Evolutionary conservation across 2,329 filamentous ascomycete species (phyloP), one percentile per base, ranked within the genome.

Genomic region (Cercospora sesami): DNA sequence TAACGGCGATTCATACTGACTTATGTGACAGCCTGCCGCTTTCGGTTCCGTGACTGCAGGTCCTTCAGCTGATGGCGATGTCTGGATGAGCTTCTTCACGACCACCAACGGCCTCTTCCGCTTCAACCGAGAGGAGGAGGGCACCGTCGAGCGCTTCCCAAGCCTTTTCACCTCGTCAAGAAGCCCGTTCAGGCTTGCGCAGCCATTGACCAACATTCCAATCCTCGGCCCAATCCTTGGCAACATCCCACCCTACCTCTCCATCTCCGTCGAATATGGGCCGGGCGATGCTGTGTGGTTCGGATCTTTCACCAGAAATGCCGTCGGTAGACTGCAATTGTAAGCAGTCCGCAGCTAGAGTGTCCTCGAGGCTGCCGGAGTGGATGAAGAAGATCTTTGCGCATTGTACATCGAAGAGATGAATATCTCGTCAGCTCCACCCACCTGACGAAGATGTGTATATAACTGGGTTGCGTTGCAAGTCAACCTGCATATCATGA

Each of bases 31-130:
- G 55, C 53, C 61, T 4, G 59, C 48, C 8, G 65, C 60, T 10
- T 59, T 73, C 21, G 69, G 69, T 31, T 68, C 66, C 23, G 66
- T 68, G 10, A 63, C 69, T 12, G 70, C 69, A 26, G 70, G 68
- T 21, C 68, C 71, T 10, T 68, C 67, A 16, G 70, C 68, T 18
- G 58, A 72, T 26, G 71, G 69, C n/a, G 68, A 67, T 60, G 71
- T 72, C 12, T 73, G 69, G 68, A 60, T 70, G 36, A 69, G 64
- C 60, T 72, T 67, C 48, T 73, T 72, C 55, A 67, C 67, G 16
- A 45, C 62, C 18, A 67, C 64, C 36, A 60, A 69, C 63, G 69
- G 53, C 26, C 48, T 67, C n/a, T 30, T 65, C 14, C 36, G 64
- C 28, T 69, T 65, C 55, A 48, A 57, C 51, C 18, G 51, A 33